phyloP scores from a whole-genome alignment of 805 yeast genomes.

The Lipomyces kockii region DNA sequence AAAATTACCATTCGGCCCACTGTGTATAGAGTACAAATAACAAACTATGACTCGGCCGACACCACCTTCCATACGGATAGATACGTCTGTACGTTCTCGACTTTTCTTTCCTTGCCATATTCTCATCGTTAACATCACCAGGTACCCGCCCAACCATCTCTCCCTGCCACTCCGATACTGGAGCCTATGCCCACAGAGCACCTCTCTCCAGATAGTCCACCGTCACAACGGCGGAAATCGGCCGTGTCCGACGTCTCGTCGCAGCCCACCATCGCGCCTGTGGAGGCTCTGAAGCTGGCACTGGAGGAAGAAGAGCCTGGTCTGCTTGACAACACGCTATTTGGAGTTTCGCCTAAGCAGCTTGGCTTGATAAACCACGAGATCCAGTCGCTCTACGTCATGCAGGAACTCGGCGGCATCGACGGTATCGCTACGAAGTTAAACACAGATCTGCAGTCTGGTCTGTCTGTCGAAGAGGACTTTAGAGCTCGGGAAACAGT shows the following conservation, averaged over 20 bases:
- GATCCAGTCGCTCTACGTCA: constrained; percentile 48
- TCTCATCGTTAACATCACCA: background rate
- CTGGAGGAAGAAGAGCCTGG: constrained; percentile 21
- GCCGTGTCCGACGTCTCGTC: constrained; percentile 19
- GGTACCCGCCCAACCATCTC: constrained; percentile 6
- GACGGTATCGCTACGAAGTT: constrained; percentile 42
- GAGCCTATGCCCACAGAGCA: background rate
- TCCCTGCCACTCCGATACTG: constrained; percentile 1
- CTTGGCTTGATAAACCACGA: constrained; percentile 40
- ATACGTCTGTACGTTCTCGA: constrained; percentile 24
- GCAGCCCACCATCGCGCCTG: constrained; percentile 28
- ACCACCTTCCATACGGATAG: constrained; percentile 32
- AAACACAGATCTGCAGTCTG: constrained; percentile 43
- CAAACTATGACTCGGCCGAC: constrained; percentile 19
- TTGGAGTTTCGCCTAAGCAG: constrained; percentile 37
- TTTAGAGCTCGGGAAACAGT: constrained; percentile 47
- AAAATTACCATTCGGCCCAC: background rate
- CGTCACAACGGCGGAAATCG: constrained; percentile 5
- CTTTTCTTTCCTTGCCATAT: background rate
- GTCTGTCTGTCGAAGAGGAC: constrained; percentile 41
- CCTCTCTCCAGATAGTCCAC: background rate
- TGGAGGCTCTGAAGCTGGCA: constrained; percentile 23
- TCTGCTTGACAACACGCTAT: constrained; percentile 26
- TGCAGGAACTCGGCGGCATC: constrained; percentile 48
- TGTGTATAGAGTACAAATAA: background rate